Percentiles rank a stretch among this genome's conserved stretches.
Evolutionary conservation across 306 rosid genomes (phyloP).

Genomic region (Pterocarpus santalinus): DNA sequence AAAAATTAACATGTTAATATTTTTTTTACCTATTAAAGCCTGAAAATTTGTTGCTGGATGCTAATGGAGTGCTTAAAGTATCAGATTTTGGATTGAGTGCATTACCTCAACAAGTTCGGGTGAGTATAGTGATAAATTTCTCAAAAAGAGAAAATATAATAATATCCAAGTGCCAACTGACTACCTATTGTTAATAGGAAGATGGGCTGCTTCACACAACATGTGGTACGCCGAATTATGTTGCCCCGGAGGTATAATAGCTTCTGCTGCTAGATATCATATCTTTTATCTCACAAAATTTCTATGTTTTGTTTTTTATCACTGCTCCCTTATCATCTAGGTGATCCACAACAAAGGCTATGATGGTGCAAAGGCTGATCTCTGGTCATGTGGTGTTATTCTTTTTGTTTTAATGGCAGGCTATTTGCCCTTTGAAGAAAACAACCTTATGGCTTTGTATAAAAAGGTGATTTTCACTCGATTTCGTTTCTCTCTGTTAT

Average conservation of each 20-base stretch:
- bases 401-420: slow-evolving; percentile 96
- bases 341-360: slow-evolving; percentile 93
- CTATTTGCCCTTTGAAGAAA: slow-evolving; percentile 91
- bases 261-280: slow-evolving; percentile 14
- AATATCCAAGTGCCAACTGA: slow-evolving; percentile 21
- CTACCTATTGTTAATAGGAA: slow-evolving; percentile 57
- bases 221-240: slow-evolving; percentile 97
- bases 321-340: slow-evolving; percentile 57
- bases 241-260: slow-evolving; percentile 93
- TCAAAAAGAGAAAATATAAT: neutral
- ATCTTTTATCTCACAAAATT: slow-evolving; percentile 32
- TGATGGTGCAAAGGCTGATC: slow-evolving; percentile 92
- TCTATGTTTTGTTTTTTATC: neutral
- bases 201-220: slow-evolving; percentile 98
- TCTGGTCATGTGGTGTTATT: slow-evolving; percentile 98
- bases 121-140: slow-evolving; percentile 58
- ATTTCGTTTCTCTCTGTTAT: neutral
- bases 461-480: slow-evolving; percentile 76
- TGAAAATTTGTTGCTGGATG: slow-evolving; percentile 89
- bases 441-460: slow-evolving; percentile 81
- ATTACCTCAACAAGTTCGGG: slow-evolving; percentile 92
- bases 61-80: slow-evolving; percentile 77
- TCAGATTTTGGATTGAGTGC: slow-evolving; percentile 99
- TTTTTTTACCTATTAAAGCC: slow-evolving; percentile 68
- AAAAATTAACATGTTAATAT: slow-evolving; percentile 36